Conservation (phyloP, 148 eudicot species). For the Drosera capensis region DNA sequence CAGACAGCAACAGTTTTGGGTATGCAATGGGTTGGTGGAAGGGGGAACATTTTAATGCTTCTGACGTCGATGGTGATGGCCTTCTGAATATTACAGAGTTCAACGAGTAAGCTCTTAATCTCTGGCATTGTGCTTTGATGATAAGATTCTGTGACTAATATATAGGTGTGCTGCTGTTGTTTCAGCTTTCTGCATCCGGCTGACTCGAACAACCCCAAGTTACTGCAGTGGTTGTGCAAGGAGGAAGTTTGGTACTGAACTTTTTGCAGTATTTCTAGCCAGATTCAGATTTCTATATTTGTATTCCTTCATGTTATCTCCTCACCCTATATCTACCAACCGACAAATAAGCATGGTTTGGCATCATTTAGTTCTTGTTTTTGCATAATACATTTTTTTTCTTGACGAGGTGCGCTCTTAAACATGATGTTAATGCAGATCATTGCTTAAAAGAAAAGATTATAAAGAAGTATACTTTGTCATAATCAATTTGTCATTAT, state of each 20-base stretch:
- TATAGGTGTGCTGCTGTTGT: background rate
- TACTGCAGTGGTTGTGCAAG: constrained; percentile 78
- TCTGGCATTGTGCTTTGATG: background rate
- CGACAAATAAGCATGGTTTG: too few relatives aligned
- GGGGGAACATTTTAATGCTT: constrained; percentile 91
- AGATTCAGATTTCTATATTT: background rate
- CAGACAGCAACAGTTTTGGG: constrained; percentile 58
- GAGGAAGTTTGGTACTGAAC: constrained; percentile 64
- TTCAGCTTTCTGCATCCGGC: constrained; percentile 74
- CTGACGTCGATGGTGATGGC: constrained; percentile 73
- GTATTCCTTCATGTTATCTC: background rate
- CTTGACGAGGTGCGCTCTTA: too few relatives aligned
- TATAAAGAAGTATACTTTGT: background rate
- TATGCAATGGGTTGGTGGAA: constrained; percentile 98
- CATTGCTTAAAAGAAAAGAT: too few relatives aligned
- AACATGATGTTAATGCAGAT: too few relatives aligned
- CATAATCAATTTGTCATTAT: too few relatives aligned
- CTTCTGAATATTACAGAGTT: constrained; percentile 71
- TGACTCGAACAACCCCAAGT: constrained; percentile 56
- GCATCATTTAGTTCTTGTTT: too few relatives aligned
- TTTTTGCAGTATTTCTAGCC: background rate
- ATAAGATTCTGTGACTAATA: background rate
- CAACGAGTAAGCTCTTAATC: constrained; percentile 55
- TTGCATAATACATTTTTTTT: too few relatives aligned
- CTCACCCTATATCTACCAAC: too few relatives aligned